Percentiles rank a stretch among this genome's conserved stretches.
These are phyloP conservation scores for Hypoxylon sp. DNA, from an alignment of 2,329 filamentous ascomycete species.

Conservation along the genomic window DNA sequence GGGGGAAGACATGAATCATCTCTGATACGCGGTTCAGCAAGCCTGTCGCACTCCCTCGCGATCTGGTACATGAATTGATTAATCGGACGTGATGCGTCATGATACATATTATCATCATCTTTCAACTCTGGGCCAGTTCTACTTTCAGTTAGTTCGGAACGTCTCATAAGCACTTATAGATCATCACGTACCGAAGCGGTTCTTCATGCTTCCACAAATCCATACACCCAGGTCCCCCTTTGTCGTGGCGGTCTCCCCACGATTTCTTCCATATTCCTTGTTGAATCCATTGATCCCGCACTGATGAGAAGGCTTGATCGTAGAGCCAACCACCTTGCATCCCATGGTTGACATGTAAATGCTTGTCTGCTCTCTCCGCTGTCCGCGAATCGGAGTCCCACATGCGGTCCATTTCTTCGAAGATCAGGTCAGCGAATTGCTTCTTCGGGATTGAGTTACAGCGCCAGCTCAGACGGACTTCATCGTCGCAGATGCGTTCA, in stretches of 20 bases:
- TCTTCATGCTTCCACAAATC: not conserved
- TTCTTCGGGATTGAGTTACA: constrained; percentile 1
- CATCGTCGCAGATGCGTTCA: not conserved
- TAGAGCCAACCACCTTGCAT: constrained; percentile 17
- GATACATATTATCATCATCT: no score
- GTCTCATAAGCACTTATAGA: not conserved
- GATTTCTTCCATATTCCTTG: not conserved
- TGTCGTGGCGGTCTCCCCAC: not conserved
- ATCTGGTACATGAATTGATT: not conserved
- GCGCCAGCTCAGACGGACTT: not conserved
- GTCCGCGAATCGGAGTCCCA: constrained; percentile 9
- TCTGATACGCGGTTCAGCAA: not conserved
- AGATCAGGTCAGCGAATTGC: constrained; percentile 16
- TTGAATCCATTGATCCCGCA: constrained; percentile 21
- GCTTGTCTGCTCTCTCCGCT: constrained; percentile 2
- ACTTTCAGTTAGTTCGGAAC: not conserved
- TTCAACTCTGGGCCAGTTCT: not conserved
- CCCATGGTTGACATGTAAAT: not conserved
- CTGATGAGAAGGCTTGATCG: constrained; percentile 6
- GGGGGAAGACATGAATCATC: not conserved
- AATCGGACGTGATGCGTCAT: not conserved
- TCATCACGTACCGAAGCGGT: not conserved
- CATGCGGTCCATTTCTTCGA: constrained; percentile 23
- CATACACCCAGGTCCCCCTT: not conserved
- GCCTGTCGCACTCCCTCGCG: not conserved